Evolutionary conservation across 1,284 basidiomycete species (phyloP), one percentile per base, ranked within the genome.

Genomic region (Golubevia sp.): DNA sequence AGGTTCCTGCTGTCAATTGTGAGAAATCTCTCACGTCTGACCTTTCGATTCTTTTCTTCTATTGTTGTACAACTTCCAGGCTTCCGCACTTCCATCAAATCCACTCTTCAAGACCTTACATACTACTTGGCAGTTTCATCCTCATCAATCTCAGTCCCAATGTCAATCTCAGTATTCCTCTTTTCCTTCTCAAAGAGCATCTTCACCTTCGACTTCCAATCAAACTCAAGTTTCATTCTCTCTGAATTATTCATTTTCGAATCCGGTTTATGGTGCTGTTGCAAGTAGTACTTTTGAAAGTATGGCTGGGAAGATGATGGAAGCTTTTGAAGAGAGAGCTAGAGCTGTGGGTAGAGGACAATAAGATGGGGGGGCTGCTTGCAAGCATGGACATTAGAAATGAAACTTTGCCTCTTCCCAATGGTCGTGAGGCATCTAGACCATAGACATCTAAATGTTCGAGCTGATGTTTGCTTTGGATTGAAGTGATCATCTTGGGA

Each of bases 231-330:
- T 66, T 34, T 50, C 59, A 25, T 82, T 77, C 49, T 63, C 59
- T 2, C 54, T 81, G 20, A 61, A 63, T n/a, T 81, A 75, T 56
- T 67, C 70, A 6, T 82, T 82, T 49, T 50, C 69, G 15, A 78
- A 73, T 51, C 79, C 76, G 2, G 44, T 79, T 13, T 76, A 79
- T 24, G 73, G 68, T 1, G 60, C 70, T 4, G 64, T 82, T 7
- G 74, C 74, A 3, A 67, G 74, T 1, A 64, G 68, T 53, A 66
- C 73, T 2, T 82, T 79, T 48, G 66, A 71, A 53, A 58, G 62
- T 51, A 74, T 79, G 64, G 73, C 75, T 50, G 55, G 57, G 1
- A 62, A 70, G 52, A 78, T 82, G 75, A 77, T 82, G 26, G 66
- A 71, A 30, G 77, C 77, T 11, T 82, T 82, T 49, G 63, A 73